phyloP scores from a whole-genome alignment of 495 filamentous ascomycete species.

The Parachaetomium inaequale region DNA sequence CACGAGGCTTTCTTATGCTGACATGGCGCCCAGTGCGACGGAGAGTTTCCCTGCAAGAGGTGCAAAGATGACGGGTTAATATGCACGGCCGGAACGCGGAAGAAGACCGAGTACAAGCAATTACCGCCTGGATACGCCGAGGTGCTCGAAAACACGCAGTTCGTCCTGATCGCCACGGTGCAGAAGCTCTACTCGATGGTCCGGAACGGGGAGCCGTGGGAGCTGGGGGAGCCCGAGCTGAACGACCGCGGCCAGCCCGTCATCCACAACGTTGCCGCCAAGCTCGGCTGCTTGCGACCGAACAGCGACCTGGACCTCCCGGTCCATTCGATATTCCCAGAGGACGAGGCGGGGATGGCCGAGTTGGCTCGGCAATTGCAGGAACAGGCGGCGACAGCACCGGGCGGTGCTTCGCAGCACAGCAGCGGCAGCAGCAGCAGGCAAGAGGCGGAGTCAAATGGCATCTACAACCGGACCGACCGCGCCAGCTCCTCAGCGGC shows the following conservation, averaged over 20 bases:
- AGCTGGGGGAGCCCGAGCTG: conserved; percentile 52
- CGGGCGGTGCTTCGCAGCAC: conserved; percentile 16
- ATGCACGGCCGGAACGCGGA: conserved; percentile 55
- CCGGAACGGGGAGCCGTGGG: conserved; percentile 51
- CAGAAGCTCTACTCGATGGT: conserved; percentile 59
- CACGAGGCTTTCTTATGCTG: conserved; percentile 3
- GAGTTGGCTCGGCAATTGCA: conserved; percentile 48
- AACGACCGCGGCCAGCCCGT: conserved; percentile 55
- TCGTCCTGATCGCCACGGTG: conserved; percentile 53
- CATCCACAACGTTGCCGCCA: conserved; percentile 55
- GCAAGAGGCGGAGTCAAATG: conserved; percentile 36
- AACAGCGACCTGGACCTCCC: conserved; percentile 54
- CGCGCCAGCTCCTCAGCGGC: conserved; percentile 45
- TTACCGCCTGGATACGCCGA: conserved; percentile 56
- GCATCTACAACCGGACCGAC: conserved; percentile 43
- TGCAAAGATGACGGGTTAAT: conserved; percentile 61
- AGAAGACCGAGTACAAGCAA: conserved; percentile 59
- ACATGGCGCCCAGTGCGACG: conserved; percentile 54
- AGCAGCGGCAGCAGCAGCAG: conserved; percentile 21
- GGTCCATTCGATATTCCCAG: conserved; percentile 49
- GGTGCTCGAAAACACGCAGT: conserved; percentile 56
- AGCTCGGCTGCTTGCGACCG: conserved; percentile 55
- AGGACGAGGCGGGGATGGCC: conserved; percentile 50
- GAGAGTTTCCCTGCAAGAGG: conserved; percentile 62
- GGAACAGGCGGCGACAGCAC: conserved; percentile 37